A percentile compares a stretch with the other conserved stretches of the same genome.
phyloP scores from a whole-genome alignment of 441 rosid species.

The Arabidopsis hybrid region DNA sequence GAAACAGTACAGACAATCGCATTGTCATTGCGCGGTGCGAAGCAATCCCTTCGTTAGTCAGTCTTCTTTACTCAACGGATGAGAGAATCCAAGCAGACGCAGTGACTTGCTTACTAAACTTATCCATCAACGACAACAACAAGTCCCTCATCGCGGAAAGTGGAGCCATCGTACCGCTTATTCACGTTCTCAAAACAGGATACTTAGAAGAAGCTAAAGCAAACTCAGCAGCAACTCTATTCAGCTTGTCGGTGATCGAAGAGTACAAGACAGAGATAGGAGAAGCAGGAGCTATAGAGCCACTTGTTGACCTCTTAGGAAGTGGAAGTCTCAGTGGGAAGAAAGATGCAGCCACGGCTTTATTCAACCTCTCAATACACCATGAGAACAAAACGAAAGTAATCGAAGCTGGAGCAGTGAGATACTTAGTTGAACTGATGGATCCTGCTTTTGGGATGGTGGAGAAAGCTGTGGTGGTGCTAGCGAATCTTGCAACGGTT shows the following conservation, averaged over 20 bases:
- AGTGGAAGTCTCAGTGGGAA: constrained; percentile 85
- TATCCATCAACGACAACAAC: constrained; percentile 85
- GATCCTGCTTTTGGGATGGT: constrained; percentile 95
- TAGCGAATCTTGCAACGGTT: constrained; percentile 89
- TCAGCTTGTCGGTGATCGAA: constrained; percentile 83
- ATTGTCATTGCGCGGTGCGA: constrained; percentile 78
- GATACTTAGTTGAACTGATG: constrained; percentile 86
- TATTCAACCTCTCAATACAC: constrained; percentile 79
- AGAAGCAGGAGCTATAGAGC: constrained; percentile 79
- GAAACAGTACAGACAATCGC: constrained; percentile 80
- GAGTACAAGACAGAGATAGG: constrained; percentile 86
- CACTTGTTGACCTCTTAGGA: constrained; percentile 86
- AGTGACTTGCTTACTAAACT: constrained; percentile 89
- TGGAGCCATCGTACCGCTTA: constrained; percentile 77
- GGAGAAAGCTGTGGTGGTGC: constrained; percentile 91
- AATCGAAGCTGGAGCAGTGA: constrained; percentile 86
- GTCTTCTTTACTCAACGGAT: constrained; percentile 67
- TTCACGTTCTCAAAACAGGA: constrained; percentile 81
- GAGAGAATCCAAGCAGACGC: constrained; percentile 70
- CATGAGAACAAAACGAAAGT: constrained; percentile 81
- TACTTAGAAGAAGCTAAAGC: constrained; percentile 87
- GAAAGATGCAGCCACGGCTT: constrained; percentile 90
- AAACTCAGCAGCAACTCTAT: constrained; percentile 88
- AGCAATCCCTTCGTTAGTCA: constrained; percentile 64
- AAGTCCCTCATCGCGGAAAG: constrained; percentile 72